phyloP scores from a whole-genome alignment of 768 basidiomycete genomes.

The Strobilomyces echinocephalus region DNA sequence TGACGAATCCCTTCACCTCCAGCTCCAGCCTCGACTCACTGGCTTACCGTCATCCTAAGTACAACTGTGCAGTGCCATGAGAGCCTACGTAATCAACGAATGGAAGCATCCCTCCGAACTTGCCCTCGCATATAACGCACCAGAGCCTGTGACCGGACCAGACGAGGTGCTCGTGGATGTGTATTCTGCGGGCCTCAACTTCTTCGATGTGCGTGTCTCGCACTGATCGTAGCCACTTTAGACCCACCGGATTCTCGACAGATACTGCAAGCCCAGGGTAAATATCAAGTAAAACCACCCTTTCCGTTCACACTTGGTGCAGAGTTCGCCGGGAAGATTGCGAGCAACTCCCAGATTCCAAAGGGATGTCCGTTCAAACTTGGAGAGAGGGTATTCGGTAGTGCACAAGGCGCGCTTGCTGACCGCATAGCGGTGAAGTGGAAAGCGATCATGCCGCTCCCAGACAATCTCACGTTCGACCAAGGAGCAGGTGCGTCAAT shows the following conservation, averaged over 20 bases:
- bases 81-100: conserved; percentile 69
- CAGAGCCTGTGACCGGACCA: conserved; percentile 48
- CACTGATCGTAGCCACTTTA: conserved; percentile 8
- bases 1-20: not conserved
- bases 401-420: conserved; percentile 71
- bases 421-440: conserved; percentile 64
- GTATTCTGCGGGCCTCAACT: conserved; percentile 71
- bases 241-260: conserved; percentile 23
- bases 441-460: conserved; percentile 56
- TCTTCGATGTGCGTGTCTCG: conserved; percentile 53
- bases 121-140: conserved; percentile 44
- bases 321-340: conserved; percentile 81
- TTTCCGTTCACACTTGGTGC: conserved; percentile 82
- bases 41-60: no score
- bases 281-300: conserved; percentile 79
- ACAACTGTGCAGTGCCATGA: no score
- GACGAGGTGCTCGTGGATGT: conserved; percentile 71
- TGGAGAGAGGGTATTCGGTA: conserved; percentile 88
- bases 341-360: conserved; percentile 69
- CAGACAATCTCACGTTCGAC: conserved; percentile 72
- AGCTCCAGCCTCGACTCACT: not conserved
- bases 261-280: conserved; percentile 86
- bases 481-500: conserved; percentile 70
- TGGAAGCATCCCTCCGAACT: conserved; percentile 67
- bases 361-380: conserved; percentile 69